Percentiles rank a stretch among this genome's conserved stretches.
Evolutionary conservation across 495 filamentous ascomycete species (phyloP).

Genomic region (Lindgomyces ingoldianus): DNA sequence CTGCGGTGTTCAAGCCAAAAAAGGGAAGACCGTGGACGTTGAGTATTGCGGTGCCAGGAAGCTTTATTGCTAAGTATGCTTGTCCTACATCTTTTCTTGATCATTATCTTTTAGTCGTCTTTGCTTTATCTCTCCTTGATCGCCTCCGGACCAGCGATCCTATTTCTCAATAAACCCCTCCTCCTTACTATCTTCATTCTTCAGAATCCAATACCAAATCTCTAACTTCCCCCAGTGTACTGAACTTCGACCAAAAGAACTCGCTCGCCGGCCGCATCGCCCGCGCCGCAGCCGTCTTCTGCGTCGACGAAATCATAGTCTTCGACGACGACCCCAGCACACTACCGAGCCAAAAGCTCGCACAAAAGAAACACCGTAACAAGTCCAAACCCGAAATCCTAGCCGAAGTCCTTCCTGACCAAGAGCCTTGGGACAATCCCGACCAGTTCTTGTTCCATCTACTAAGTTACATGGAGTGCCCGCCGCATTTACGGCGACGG

Average conservation of each 20-base stretch:
- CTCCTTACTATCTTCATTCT: too few species aligned
- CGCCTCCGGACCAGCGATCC: too few species aligned
- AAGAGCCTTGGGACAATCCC: constrained; percentile 66
- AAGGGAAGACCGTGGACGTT: constrained; percentile 54
- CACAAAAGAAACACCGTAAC: constrained; percentile 16
- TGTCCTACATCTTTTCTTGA: not conserved
- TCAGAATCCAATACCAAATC: too few species aligned
- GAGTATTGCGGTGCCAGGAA: constrained; percentile 60
- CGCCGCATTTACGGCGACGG: constrained; percentile 67
- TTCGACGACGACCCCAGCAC: constrained; percentile 59
- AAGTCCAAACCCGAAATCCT: constrained; percentile 23
- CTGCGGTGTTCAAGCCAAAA: constrained; percentile 55
- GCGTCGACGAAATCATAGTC: constrained; percentile 74
- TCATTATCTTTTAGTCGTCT: not conserved
- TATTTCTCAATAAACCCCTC: too few species aligned
- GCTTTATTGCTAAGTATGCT: constrained; percentile 59
- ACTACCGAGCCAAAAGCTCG: constrained; percentile 14
- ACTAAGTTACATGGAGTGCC: constrained; percentile 72
- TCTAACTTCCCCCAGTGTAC: too few species aligned
- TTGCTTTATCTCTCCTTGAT: not conserved
- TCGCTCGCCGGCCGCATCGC: constrained; percentile 67
- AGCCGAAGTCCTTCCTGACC: constrained; percentile 51
- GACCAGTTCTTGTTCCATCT: constrained; percentile 71
- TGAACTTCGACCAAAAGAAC: constrained; percentile 66
- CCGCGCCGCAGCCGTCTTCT: constrained; percentile 71